Evolutionary conservation across 1,284 basidiomycete species (phyloP).

Genomic region (Cutaneotrichosporon cavernicola): DNA sequence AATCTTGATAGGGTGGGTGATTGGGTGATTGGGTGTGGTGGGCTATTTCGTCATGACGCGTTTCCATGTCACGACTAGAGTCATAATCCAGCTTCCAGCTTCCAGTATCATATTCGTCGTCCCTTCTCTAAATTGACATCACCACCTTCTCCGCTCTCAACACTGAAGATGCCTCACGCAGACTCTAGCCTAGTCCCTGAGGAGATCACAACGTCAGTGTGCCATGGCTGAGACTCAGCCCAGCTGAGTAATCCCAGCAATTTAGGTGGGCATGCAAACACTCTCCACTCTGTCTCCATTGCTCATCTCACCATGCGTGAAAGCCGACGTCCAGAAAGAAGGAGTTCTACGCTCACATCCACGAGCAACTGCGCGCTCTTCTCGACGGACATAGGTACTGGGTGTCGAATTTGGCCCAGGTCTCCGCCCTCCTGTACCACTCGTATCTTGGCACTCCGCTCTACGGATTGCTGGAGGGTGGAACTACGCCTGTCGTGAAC

Average conservation of each 20-base stretch:
- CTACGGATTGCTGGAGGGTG: constrained; percentile 58
- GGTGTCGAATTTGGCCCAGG: constrained; percentile 85
- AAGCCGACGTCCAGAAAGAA: constrained; percentile 54
- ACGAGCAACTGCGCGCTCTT: constrained; percentile 62
- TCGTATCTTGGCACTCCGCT: constrained; percentile 64
- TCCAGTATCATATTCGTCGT: background rate
- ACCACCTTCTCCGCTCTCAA: background rate
- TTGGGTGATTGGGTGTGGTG: too few species aligned
- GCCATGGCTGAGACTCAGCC: background rate
- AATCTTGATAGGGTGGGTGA: too few species aligned
- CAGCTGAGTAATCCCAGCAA: too few species aligned
- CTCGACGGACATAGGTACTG: constrained; percentile 70
- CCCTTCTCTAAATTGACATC: background rate
- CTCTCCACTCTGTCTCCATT: background rate
- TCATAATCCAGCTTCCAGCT: too few species aligned
- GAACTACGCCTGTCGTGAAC: constrained; percentile 66
- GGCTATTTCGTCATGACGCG: too few species aligned
- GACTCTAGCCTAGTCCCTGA: constrained; percentile 71
- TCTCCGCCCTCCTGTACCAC: constrained; percentile 73
- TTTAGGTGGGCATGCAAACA: too few species aligned
- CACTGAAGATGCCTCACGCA: constrained; percentile 70
- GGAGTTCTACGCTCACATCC: constrained; percentile 74
- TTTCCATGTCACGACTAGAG: too few species aligned
- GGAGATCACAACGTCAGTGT: constrained; percentile 59
- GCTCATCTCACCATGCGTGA: background rate